A percentile compares a stretch with the other conserved stretches of the same genome.
These are phyloP conservation scores for Plasmodium berghei DNA, from an alignment of 169 alveolate genomes.

Conservation along the genomic window DNA sequence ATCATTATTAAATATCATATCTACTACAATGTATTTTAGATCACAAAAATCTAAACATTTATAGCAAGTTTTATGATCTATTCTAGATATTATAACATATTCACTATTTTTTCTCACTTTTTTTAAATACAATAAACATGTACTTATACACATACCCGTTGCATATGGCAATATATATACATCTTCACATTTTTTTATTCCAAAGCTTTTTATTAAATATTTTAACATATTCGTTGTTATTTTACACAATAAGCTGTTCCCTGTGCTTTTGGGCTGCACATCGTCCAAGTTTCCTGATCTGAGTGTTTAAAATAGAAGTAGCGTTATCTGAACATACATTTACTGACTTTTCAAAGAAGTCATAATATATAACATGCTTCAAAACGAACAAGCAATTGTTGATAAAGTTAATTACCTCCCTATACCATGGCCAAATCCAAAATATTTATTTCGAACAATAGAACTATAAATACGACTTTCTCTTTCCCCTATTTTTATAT, in stretches of 20 bases:
- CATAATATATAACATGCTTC: too few relatives aligned
- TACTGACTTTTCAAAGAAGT: too few relatives aligned
- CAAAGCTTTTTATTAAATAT: constrained; percentile 43
- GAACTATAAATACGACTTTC: constrained; percentile 63
- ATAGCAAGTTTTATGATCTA: constrained; percentile 72
- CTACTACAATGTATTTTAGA: constrained; percentile 57
- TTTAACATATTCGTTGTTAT: constrained; percentile 46
- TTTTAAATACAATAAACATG: constrained; percentile 48
- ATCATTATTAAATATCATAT: constrained; percentile 46
- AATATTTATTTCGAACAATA: constrained; percentile 51
- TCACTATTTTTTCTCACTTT: constrained; percentile 37
- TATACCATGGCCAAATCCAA: constrained; percentile 76
- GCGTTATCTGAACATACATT: neutral
- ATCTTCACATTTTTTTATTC: constrained; percentile 66
- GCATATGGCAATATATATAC: constrained; percentile 76
- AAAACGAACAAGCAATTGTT: neutral
- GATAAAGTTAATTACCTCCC: constrained; percentile 33
- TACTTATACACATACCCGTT: constrained; percentile 73
- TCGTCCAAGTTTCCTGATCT: constrained; percentile 74
- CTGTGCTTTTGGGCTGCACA: constrained; percentile 72
- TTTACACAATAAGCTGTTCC: constrained; percentile 52
- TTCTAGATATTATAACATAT: constrained; percentile 60
- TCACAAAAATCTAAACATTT: constrained; percentile 64
- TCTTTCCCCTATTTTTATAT: constrained; percentile 71
- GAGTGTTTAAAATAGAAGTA: neutral